phyloP scores from a whole-genome alignment of 2,329 filamentous ascomycete species.

The Penicillium janthinellum region DNA sequence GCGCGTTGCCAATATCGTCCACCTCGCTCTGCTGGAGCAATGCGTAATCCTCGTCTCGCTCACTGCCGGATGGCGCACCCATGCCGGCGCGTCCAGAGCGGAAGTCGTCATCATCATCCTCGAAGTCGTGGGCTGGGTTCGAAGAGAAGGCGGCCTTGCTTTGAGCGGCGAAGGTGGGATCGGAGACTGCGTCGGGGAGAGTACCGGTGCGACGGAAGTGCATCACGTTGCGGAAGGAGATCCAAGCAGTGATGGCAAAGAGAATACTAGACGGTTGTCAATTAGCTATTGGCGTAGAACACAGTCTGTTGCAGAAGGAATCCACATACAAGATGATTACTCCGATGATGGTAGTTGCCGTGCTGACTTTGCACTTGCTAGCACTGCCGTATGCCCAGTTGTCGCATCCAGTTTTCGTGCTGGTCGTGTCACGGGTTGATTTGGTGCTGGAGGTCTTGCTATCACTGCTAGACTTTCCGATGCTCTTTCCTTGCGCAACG shows the following conservation, averaged over 20 bases:
- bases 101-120: conserved; percentile 50
- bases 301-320: neutral
- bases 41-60: conserved; percentile 55
- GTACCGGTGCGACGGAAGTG: conserved; percentile 60
- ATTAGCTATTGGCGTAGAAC: conserved; percentile 1
- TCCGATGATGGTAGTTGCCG: conserved; percentile 58
- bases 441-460: conserved; percentile 24
- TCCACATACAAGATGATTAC: conserved; percentile 58
- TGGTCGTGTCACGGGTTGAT: conserved; percentile 38
- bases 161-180: conserved; percentile 53
- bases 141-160: conserved; percentile 52
- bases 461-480: conserved; percentile 45
- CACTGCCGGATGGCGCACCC: conserved; percentile 44
- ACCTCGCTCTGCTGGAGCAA: conserved; percentile 52
- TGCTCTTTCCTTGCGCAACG: conserved; percentile 56
- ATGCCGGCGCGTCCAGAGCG: conserved; percentile 44
- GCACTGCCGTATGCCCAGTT: conserved; percentile 54
- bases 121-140: conserved; percentile 49
- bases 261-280: conserved; percentile 48
- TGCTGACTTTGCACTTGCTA: conserved; percentile 59
- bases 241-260: conserved; percentile 55
- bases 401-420: conserved; percentile 36
- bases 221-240: conserved; percentile 58
- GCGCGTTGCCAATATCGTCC: conserved; percentile 44
- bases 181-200: conserved; percentile 50